phyloP scores from a whole-genome alignment of 2,329 filamentous ascomycete species.

The Pseudogymnoascus sp. region DNA sequence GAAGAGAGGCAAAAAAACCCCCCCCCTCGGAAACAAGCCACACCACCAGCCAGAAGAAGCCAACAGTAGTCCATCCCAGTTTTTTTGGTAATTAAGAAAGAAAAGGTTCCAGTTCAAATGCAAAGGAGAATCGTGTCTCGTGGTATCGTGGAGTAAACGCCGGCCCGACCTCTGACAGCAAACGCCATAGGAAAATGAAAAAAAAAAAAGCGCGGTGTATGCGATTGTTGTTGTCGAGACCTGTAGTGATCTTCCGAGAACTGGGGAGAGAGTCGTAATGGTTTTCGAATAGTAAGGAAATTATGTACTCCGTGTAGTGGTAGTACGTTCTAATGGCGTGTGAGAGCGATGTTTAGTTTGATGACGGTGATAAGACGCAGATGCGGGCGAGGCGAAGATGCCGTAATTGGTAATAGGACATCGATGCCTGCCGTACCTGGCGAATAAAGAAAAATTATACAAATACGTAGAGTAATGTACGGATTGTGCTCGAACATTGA shows the following conservation, averaged over 20 bases:
- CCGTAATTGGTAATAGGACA: background rate
- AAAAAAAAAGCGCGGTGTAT: background rate
- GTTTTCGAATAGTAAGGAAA: background rate
- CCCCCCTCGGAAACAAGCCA: background rate
- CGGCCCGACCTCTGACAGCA: background rate
- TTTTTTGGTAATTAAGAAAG: background rate
- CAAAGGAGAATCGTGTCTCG: slow-evolving; percentile 4
- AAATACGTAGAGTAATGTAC: slow-evolving; percentile 5
- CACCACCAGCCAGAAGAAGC: background rate
- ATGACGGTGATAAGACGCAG: background rate
- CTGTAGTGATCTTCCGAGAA: background rate
- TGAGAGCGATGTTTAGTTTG: slow-evolving; percentile 1
- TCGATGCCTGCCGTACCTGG: background rate
- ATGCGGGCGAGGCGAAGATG: background rate
- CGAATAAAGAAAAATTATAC: slow-evolving; percentile 1
- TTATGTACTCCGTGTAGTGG: slow-evolving; percentile 4
- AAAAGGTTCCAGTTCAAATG: background rate
- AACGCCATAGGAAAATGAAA: slow-evolving; percentile 2
- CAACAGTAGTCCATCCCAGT: slow-evolving; percentile 7
- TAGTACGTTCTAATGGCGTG: slow-evolving; percentile 1
- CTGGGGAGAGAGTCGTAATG: background rate
- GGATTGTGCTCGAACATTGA: slow-evolving; percentile 5
- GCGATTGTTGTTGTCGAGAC: background rate
- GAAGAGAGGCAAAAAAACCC: background rate
- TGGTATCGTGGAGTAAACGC: slow-evolving; percentile 3